Conservation (phyloP, 2,329 filamentous ascomycete species). For the Trematosphaeria pertusa region DNA sequence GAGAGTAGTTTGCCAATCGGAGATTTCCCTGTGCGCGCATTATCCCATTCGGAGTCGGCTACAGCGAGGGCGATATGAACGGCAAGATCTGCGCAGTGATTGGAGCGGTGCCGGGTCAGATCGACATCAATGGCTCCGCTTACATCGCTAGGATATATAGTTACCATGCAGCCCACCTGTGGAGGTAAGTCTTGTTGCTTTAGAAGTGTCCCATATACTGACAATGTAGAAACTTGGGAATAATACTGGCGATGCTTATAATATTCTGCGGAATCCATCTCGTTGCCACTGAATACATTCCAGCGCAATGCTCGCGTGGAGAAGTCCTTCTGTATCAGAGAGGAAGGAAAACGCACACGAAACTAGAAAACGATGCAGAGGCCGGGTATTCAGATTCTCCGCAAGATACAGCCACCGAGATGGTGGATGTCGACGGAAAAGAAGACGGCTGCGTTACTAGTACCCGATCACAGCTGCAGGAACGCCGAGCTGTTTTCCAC, state of each 20-base stretch:
- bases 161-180: conserved; percentile 40
- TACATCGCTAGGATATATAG: conserved; percentile 25
- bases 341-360: conserved; percentile 34
- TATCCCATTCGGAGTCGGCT: conserved; percentile 48
- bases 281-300: conserved; percentile 48
- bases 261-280: conserved; percentile 43
- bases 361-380: conserved; percentile 15
- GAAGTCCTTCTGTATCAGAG: conserved; percentile 51
- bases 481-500: conserved; percentile 1
- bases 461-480: background rate
- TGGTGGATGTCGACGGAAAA: background rate
- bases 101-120: conserved; percentile 4
- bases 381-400: background rate
- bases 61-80: conserved; percentile 28
- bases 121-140: conserved; percentile 12
- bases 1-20: too few species aligned
- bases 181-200: conserved; percentile 24
- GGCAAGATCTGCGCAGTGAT: conserved; percentile 6
- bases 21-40: conserved; percentile 57
- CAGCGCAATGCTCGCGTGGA: conserved; percentile 52
- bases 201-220: background rate
- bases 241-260: conserved; percentile 48
- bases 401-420: background rate
- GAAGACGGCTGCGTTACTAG: background rate
- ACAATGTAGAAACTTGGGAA: conserved; percentile 43